A percentile compares a stretch with the other conserved stretches of the same genome.
phyloP scores from a whole-genome alignment of 805 yeast species.

The Lachancea nothofagi region DNA sequence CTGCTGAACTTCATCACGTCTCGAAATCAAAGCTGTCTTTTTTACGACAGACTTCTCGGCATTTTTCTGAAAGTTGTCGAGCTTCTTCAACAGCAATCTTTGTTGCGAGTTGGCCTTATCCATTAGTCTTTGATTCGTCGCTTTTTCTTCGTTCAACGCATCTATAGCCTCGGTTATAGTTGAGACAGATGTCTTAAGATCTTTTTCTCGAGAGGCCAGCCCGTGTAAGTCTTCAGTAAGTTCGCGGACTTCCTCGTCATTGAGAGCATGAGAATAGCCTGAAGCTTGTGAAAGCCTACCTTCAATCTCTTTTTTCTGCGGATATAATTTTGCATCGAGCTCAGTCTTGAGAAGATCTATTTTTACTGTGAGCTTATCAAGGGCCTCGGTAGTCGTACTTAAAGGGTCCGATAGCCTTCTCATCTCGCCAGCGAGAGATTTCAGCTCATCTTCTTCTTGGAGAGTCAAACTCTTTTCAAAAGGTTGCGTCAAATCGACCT shows the following conservation, averaged over 20 bases:
- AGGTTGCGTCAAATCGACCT: conserved; percentile 45
- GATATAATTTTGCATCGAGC: conserved; percentile 50
- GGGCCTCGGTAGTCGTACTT: conserved; percentile 28
- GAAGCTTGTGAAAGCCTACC: conserved; percentile 7
- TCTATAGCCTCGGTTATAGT: conserved; percentile 25
- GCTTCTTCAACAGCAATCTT: conserved; percentile 42
- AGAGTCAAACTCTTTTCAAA: conserved; percentile 49
- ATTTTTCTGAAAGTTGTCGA: conserved; percentile 57
- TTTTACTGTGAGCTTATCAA: conserved; percentile 20
- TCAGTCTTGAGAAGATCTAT: conserved; percentile 44
- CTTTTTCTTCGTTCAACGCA: conserved; percentile 26
- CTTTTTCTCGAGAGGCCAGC: conserved; percentile 29
- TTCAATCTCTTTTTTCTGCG: conserved; percentile 36
- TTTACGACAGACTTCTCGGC: conserved; percentile 61
- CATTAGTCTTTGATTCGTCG: conserved; percentile 36
- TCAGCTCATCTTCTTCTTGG: conserved; percentile 43
- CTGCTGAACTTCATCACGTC: conserved; percentile 67
- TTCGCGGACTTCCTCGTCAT: conserved; percentile 19
- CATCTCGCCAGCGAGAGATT: conserved; percentile 30
- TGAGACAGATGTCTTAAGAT: conserved; percentile 29
- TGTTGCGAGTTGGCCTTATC: conserved; percentile 55
- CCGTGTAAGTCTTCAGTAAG: conserved; percentile 29
- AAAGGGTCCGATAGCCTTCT: conserved; percentile 43
- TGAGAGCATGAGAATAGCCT: conserved; percentile 13
- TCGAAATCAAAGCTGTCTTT: conserved; percentile 49